Percentiles rank a stretch among this genome's conserved stretches.
Evolutionary conservation across 106 monocot genomes (phyloP).

Genomic region (Agapanthus africanus): DNA sequence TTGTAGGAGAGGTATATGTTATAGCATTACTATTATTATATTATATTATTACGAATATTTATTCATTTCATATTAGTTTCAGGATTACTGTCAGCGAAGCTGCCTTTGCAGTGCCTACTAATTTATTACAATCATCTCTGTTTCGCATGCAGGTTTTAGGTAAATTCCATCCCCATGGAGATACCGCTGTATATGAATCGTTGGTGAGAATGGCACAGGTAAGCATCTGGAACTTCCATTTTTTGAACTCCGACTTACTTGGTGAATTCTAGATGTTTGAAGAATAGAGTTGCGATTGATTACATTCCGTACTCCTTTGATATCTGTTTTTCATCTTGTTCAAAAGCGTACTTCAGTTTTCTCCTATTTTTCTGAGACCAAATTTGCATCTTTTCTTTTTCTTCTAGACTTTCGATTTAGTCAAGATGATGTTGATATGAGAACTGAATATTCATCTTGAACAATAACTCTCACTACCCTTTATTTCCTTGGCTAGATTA

Average conservation of each 20-base stretch:
- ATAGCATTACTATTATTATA: background rate
- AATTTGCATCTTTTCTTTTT: too few relatives aligned
- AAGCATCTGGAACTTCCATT: constrained; percentile 1
- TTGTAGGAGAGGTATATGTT: constrained; percentile 86
- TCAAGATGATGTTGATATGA: too few relatives aligned
- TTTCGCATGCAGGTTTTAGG: constrained; percentile 70
- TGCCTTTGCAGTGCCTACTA: background rate
- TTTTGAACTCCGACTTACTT: background rate
- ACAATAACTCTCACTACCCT: too few relatives aligned
- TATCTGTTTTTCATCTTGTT: too few relatives aligned
- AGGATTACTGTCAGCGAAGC: background rate
- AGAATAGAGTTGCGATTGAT: background rate
- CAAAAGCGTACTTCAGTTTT: too few relatives aligned
- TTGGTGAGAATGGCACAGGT: constrained; percentile 99
- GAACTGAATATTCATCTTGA: too few relatives aligned
- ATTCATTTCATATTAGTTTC: background rate
- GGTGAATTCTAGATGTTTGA: background rate
- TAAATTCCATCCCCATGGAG: constrained; percentile 98
- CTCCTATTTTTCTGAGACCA: too few relatives aligned
- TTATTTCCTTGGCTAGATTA: too few relatives aligned
- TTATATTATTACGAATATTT: background rate
- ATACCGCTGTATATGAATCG: constrained; percentile 91
- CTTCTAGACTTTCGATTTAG: too few relatives aligned
- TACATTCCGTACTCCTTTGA: background rate
- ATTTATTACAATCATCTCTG: background rate